Evolutionary conservation across 768 basidiomycete genomes (phyloP).

Genomic region (Lactarius quietus): DNA sequence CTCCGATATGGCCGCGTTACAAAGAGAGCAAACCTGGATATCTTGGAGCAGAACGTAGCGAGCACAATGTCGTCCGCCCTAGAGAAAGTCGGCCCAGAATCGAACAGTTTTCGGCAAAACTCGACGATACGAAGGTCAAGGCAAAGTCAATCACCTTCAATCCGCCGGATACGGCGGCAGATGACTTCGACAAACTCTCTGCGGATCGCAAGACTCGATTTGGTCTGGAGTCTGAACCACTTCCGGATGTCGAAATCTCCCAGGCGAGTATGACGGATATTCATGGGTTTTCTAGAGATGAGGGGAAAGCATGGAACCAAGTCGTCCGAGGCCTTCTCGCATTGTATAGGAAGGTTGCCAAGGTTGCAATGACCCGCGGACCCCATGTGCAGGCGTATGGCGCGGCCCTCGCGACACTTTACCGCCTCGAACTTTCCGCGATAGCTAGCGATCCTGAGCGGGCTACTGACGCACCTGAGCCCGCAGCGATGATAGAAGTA

Average conservation of each 20-base stretch:
- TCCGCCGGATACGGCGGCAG: not conserved
- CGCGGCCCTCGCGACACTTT: slow-evolving; percentile 34
- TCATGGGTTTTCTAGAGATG: slow-evolving; percentile 27
- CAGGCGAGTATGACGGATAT: slow-evolving; percentile 18
- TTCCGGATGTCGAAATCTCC: slow-evolving; percentile 15
- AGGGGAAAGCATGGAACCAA: slow-evolving; percentile 29
- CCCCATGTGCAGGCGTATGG: slow-evolving; percentile 36
- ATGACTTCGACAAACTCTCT: slow-evolving; percentile 2
- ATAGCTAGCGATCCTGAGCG: slow-evolving; percentile 26
- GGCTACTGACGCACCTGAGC: slow-evolving; percentile 29
- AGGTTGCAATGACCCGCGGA: slow-evolving; percentile 30
- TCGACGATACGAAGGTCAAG: slow-evolving; percentile 11
- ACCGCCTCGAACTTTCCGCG: slow-evolving; percentile 31
- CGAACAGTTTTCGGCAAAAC: slow-evolving; percentile 11
- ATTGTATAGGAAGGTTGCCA: slow-evolving; percentile 29
- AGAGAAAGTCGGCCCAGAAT: slow-evolving; percentile 22
- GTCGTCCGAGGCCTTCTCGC: slow-evolving; percentile 26
- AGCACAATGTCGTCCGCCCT: slow-evolving; percentile 32
- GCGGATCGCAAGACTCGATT: not conserved
- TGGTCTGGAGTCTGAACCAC: slow-evolving; percentile 25
- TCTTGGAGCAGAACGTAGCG: slow-evolving; percentile 38
- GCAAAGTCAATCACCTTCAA: slow-evolving; percentile 23
- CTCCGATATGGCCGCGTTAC: slow-evolving; percentile 36
- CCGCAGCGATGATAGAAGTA: slow-evolving; percentile 31
- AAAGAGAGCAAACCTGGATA: slow-evolving; percentile 38